Conservation (phyloP, 257 asterid species). For the Gentiana straminea region DNA sequence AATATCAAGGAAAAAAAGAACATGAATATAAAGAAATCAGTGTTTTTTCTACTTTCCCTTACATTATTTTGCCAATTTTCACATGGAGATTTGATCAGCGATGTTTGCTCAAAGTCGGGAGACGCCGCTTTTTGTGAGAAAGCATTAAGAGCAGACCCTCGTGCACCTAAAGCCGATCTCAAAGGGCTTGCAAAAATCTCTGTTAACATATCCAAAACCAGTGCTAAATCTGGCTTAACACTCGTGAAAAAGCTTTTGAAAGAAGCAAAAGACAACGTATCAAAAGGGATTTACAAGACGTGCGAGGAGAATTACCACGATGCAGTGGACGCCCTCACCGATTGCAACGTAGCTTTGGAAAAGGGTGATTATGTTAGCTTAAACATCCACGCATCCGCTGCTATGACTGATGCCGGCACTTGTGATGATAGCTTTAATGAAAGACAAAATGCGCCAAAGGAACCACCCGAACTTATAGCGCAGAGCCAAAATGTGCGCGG, state of each 20-base stretch:
- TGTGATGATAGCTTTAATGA: conserved; percentile 22
- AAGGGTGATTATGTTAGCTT: not conserved
- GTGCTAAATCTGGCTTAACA: not conserved
- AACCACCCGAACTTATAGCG: conserved; percentile 14
- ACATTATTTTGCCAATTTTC: not conserved
- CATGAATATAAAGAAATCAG: too few species aligned
- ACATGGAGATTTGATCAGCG: conserved; percentile 16
- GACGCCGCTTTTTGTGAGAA: conserved; percentile 9
- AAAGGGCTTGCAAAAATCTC: conserved; percentile 8
- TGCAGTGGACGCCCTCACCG: not conserved
- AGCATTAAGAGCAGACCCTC: conserved; percentile 14
- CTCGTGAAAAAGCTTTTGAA: not conserved
- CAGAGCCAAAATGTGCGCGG: conserved; percentile 12
- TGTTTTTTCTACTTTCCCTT: not conserved
- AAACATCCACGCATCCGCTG: conserved; percentile 13
- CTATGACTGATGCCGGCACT: conserved; percentile 11
- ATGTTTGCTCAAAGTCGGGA: conserved; percentile 13
- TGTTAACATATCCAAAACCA: not conserved
- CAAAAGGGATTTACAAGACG: not conserved
- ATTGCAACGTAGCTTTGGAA: not conserved
- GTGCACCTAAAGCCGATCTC: conserved; percentile 10
- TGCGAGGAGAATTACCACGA: conserved; percentile 20
- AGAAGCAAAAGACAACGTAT: not conserved
- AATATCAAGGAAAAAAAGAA: too few species aligned
- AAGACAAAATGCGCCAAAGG: not conserved